Base-by-base conservation (phyloP, 2,329 filamentous ascomycete genomes). In the Ambrosiella beaveri region DNA sequence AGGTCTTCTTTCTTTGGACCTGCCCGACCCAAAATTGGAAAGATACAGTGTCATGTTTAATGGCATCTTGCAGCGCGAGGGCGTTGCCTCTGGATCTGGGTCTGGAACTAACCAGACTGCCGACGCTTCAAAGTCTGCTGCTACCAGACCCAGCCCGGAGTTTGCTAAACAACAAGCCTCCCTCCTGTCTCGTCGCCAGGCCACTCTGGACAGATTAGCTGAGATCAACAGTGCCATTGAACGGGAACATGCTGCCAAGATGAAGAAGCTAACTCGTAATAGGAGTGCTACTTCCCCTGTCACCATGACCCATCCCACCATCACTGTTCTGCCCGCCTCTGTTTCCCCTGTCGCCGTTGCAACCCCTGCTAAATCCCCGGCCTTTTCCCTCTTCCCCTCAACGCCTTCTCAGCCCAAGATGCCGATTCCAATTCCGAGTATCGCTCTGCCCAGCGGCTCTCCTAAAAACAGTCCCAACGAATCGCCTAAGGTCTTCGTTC, bases 31-130 rank as follows among this genome's bases (percentile, higher is more conserved):
- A 58, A 81, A 85, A 62, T 75, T 97, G 76, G 91, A 96, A 67
- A 76, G 91, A 54, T 97, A 95, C 64, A 95, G 89, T 64, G 79
- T 96, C 63, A 96, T 96, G 90, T 96, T 97, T 66, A 81, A 84
- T 58, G 79, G 79, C 41, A 74, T 96, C 6, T 72, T 95, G 35
- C 77, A 80, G 61, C 68, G 68, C 7, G 6, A 60, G 65, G 13
- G 54, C 9, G 49, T 59, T 47, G 19, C 50, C 7, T 54, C 57
- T 3, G 35, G n/a, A 3, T 19, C 19, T 3, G 17, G 11, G 39
- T 61, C 59, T 27, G 17, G 15, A 36, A 51, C 40, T 7, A 15
- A 11, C 2, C 37, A 39, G 15, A 6, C 13, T 51, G 50, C 35
- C 13, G n/a, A 39, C 13, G 11, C 19, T 2, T 38, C 36, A 7